phyloP scores from a whole-genome alignment of 139 green algal species.

The Dunaliella sp. region DNA sequence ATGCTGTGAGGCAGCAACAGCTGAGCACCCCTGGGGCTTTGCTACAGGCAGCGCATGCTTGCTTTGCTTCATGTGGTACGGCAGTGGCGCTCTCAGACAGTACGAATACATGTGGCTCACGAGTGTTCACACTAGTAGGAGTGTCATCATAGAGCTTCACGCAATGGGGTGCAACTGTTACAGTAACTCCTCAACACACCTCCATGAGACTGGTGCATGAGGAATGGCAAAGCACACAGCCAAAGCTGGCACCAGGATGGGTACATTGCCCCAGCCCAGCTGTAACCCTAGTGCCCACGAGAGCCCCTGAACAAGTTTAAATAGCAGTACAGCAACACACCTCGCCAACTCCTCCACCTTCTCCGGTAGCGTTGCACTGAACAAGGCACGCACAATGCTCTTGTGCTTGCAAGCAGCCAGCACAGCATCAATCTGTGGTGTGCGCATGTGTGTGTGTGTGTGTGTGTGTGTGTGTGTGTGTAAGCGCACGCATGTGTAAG shows the following conservation, averaged over 20 bases:
- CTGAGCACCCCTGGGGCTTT: too few relatives aligned
- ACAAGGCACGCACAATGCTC: slow-evolving; percentile 60
- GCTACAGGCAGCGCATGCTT: too few relatives aligned
- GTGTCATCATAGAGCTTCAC: background rate
- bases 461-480: background rate
- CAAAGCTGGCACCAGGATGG: too few relatives aligned
- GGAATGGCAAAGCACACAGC: too few relatives aligned
- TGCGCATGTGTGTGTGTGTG: background rate
- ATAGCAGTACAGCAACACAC: too few relatives aligned
- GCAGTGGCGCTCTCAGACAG: background rate
- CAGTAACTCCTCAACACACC: background rate
- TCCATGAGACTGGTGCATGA: too few relatives aligned
- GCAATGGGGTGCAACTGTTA: too few relatives aligned
- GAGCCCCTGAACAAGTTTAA: too few relatives aligned
- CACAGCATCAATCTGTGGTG: slow-evolving; percentile 67
- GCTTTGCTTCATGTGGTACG: too few relatives aligned
- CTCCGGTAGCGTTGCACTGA: slow-evolving; percentile 92
- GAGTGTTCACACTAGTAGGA: background rate
- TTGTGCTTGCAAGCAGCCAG: slow-evolving; percentile 72
- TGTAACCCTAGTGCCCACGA: too few relatives aligned
- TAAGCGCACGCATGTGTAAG: background rate
- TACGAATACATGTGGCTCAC: background rate
- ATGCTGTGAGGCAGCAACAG: too few relatives aligned
- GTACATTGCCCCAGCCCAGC: too few relatives aligned
- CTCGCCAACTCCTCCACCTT: slow-evolving; percentile 38